Evolutionary conservation across 2,329 filamentous ascomycete genomes (phyloP), one percentile per base, ranked within the genome.

Genomic region (Zymoseptoria ardabiliae): DNA sequence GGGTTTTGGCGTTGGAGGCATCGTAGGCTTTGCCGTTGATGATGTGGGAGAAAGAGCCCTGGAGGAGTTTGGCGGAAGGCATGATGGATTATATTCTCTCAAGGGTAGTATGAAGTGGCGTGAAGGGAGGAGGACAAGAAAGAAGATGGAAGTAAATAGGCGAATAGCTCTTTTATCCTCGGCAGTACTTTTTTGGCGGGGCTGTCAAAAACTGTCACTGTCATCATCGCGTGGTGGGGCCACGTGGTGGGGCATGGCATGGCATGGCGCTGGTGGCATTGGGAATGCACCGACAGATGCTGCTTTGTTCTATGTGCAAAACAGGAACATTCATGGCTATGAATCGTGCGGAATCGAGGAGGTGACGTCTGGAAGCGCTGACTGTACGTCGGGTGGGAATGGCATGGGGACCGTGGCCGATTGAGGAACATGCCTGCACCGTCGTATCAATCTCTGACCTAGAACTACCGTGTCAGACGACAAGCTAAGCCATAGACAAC

Each of bases 21-120:
- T 65, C 63, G 53, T 71, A 69, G 35, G 65, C 59, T 64, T 74
- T 65, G 66, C 73, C 73, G 56, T 75, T 72, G 59, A 75, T 65
- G 60, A 73, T 70, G 67, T 75, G 71, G 67, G 66, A 66, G 63
- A 72, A 72, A 19, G 61, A 22, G 45, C 62, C 60, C 41, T 57
- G 45, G n/a, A 64, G 55, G 48, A 64, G 60, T 28, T 64, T 60
- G 8, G 60, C 55, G 17, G 62, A 58, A 30, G 62, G 58, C 62
- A 64, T 64, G n/a, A 21, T 51, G 11, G 35, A 41, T 2, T 30
- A 30, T 28, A 9, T 30, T 30, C 8, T 30, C 8, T 30, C 8
- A 30, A 11, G n/a, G n/a, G n/a, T n/a, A n/a, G n/a, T n/a, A n/a
- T n/a, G 30, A 13, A 13, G 30, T 35, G 3, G 3, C 2, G 10